These are phyloP conservation scores for Phlyctochytrium planicorne DNA, from an alignment of 192 early-diverging fungal species.

Conservation along the genomic window DNA sequence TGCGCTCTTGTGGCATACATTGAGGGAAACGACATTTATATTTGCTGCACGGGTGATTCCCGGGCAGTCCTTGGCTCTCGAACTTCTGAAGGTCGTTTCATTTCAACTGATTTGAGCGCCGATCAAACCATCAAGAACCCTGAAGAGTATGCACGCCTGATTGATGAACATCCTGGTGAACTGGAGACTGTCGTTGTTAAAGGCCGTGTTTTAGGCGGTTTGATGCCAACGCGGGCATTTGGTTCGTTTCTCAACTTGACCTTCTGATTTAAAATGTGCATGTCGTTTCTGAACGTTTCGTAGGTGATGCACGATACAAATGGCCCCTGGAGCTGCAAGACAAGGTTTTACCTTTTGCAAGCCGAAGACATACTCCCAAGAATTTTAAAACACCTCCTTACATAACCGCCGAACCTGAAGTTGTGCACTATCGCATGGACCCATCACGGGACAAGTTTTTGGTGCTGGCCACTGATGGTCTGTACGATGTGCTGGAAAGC, in stretches of 20 bases:
- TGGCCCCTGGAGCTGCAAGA: constrained; percentile 35
- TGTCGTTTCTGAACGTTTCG: background rate
- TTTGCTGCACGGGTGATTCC: constrained; percentile 50
- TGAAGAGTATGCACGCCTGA: constrained; percentile 43
- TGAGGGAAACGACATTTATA: constrained; percentile 48
- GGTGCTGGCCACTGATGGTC: constrained; percentile 47
- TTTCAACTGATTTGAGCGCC: constrained; percentile 32
- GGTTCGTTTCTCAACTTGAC: constrained; percentile 29
- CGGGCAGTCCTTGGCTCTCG: constrained; percentile 46
- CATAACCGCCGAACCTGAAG: constrained; percentile 51
- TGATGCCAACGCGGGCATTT: constrained; percentile 56
- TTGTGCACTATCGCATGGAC: constrained; percentile 38
- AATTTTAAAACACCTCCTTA: constrained; percentile 52
- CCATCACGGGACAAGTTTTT: constrained; percentile 39
- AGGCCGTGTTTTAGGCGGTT: constrained; percentile 49
- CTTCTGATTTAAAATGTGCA: background rate
- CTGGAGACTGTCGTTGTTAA: constrained; percentile 40
- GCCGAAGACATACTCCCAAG: constrained; percentile 14
- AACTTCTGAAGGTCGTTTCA: constrained; percentile 19
- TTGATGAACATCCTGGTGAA: constrained; percentile 56
- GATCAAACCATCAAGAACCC: constrained; percentile 49
- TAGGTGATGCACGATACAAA: constrained; percentile 52
- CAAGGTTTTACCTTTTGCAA: constrained; percentile 18
- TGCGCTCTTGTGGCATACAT: constrained; percentile 51
- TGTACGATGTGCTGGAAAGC: constrained; percentile 43